phyloP scores from a whole-genome alignment of 306 rosid genomes.

The Trifolium dubium region DNA sequence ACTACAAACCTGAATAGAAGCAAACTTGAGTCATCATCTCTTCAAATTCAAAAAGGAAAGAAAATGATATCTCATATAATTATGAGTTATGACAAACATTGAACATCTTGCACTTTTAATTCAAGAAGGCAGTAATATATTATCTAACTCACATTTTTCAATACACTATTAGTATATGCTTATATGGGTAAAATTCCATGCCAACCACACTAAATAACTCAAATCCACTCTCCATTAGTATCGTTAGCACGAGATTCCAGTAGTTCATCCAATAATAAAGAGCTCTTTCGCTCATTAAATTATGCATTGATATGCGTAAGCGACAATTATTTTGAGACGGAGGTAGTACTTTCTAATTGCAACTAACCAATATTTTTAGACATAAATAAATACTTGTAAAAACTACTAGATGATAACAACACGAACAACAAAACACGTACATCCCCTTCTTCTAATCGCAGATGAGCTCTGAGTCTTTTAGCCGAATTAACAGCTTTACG shows the following conservation, averaged over 20 bases:
- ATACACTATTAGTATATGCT: background rate
- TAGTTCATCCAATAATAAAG: conserved; percentile 4
- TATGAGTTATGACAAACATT: background rate
- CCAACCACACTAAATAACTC: conserved; percentile 5
- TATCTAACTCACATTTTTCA: conserved; percentile 1
- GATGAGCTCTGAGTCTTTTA: conserved; percentile 78
- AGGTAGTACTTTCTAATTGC: conserved; percentile 13
- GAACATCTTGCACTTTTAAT: conserved; percentile 6
- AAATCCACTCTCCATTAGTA: conserved; percentile 1
- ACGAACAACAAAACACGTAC: conserved; percentile 60
- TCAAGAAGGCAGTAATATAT: background rate
- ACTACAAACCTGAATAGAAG: conserved; percentile 74
- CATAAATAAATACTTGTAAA: conserved; percentile 18
- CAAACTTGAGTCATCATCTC: conserved; percentile 41
- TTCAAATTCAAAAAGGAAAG: conserved; percentile 16
- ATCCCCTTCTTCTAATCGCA: conserved; percentile 87
- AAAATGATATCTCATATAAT: conserved; percentile 9
- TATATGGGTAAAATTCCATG: background rate
- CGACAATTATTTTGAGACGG: too few relatives aligned
- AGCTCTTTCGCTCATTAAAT: too few relatives aligned
- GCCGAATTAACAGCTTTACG: conserved; percentile 90
- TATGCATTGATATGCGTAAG: too few relatives aligned
- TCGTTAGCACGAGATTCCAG: background rate
- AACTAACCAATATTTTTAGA: background rate
- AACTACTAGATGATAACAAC: background rate